Evolutionary conservation across 2,329 filamentous ascomycete species (phyloP).

Genomic region (Canariomyces notabilis): DNA sequence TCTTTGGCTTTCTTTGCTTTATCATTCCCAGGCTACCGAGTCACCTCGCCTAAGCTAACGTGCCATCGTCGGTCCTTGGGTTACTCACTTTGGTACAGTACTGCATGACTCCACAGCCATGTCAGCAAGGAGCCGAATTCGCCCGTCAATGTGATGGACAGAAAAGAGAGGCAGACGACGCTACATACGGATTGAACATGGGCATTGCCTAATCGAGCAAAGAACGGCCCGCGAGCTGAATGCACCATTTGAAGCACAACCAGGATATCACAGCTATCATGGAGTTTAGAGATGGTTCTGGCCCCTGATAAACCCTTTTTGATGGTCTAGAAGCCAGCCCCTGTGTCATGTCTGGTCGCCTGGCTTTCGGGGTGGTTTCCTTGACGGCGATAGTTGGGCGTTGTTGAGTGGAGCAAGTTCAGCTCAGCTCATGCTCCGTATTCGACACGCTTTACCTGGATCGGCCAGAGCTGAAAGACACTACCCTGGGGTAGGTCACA

Average conservation of each 20-base stretch:
- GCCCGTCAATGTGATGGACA: slow-evolving; percentile 5
- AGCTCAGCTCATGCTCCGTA: slow-evolving; percentile 2
- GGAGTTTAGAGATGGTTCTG: slow-evolving; percentile 1
- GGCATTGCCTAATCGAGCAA: slow-evolving; percentile 13
- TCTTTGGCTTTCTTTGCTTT: too few relatives aligned
- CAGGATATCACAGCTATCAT: neutral
- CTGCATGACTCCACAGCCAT: neutral
- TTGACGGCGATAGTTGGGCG: neutral
- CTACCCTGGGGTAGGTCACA: too few relatives aligned
- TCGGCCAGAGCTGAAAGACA: slow-evolving; percentile 1
- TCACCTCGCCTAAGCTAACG: too few relatives aligned
- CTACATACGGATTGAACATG: slow-evolving; percentile 9
- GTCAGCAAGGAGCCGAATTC: slow-evolving; percentile 16
- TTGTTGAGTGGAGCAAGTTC: neutral
- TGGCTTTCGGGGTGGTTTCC: neutral
- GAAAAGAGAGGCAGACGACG: neutral
- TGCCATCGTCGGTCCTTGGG: neutral
- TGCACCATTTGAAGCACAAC: slow-evolving; percentile 3
- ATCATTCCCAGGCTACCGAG: too few relatives aligned
- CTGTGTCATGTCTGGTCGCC: neutral
- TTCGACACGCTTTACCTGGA: slow-evolving; percentile 6
- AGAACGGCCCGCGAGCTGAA: slow-evolving; percentile 10
- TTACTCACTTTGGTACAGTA: neutral
- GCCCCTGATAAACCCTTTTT: neutral
- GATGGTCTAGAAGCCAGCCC: neutral